Evolutionary conservation across 495 filamentous ascomycete species (phyloP).

Genomic region (Hypoxylon subgilvum): DNA sequence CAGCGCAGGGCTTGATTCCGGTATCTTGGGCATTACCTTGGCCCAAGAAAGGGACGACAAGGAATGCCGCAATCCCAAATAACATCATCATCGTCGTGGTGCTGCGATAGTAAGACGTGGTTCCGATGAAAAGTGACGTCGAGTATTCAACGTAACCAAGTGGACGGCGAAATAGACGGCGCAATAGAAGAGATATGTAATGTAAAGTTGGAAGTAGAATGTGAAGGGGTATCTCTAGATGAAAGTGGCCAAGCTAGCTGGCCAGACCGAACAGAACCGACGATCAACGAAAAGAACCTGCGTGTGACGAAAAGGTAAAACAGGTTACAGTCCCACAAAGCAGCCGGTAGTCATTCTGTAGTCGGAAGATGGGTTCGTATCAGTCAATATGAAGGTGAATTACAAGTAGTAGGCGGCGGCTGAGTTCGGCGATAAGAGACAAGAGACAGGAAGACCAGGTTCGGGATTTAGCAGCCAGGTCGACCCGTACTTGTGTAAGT

Average conservation of each 20-base stretch:
- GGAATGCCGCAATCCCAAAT: conserved; percentile 5
- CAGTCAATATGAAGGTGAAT: conserved; percentile 1
- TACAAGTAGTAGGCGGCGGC: too few relatives aligned
- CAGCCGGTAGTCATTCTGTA: conserved; percentile 17
- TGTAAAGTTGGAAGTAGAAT: conserved; percentile 8
- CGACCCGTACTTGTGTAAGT: conserved; percentile 20
- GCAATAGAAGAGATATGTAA: conserved; percentile 1
- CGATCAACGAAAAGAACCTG: conserved; percentile 19
- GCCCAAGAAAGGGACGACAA: conserved; percentile 18
- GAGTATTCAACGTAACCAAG: too few relatives aligned
- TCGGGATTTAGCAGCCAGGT: conserved; percentile 25
- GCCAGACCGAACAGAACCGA: conserved; percentile 18
- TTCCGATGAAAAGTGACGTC: not conserved
- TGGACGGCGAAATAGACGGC: conserved; percentile 1
- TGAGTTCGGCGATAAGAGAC: not conserved
- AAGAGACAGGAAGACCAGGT: conserved; percentile 5
- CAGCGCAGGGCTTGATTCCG: conserved; percentile 21
- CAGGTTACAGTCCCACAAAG: conserved; percentile 27
- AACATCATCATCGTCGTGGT: conserved; percentile 18
- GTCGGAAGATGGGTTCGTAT: conserved; percentile 14
- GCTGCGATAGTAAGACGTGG: not conserved
- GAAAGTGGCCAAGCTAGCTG: conserved; percentile 32
- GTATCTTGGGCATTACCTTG: conserved; percentile 24
- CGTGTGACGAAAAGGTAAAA: conserved; percentile 22
- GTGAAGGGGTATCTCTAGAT: conserved; percentile 31